Conservation (phyloP, 441 rosid genomes). For the Hura crepitans region DNA sequence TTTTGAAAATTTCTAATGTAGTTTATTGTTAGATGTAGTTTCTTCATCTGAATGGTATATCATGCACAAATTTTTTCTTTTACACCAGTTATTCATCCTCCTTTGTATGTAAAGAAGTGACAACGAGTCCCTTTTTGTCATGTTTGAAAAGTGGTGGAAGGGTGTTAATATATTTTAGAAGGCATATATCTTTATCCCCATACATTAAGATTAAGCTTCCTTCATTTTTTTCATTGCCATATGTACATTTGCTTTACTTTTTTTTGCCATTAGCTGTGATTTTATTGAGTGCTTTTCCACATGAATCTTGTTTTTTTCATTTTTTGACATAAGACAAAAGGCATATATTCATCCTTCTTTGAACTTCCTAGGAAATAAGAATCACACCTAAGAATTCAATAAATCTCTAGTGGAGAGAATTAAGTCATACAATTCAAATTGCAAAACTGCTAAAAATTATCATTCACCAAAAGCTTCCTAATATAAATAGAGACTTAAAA, state of each 20-base stretch:
- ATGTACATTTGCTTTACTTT: not conserved
- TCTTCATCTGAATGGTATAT: conserved; percentile 2
- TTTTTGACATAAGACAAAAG: too few species aligned
- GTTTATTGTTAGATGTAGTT: not conserved
- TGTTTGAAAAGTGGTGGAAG: conserved; percentile 98
- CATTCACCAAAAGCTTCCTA: too few species aligned
- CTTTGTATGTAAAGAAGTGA: conserved; percentile 50
- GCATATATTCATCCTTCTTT: too few species aligned
- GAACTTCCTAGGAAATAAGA: too few species aligned
- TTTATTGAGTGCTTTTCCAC: not conserved
- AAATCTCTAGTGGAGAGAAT: too few species aligned
- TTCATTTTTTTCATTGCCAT: not conserved
- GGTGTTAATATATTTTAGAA: conserved; percentile 79
- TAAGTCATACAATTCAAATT: too few species aligned
- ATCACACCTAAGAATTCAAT: too few species aligned
- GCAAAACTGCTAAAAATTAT: too few species aligned
- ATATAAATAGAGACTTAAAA: too few species aligned
- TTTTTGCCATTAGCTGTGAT: not conserved
- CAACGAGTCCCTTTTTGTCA: conserved; percentile 58
- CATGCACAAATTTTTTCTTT: not conserved
- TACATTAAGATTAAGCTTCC: conserved; percentile 75
- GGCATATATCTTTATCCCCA: conserved; percentile 82
- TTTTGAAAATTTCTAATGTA: not conserved
- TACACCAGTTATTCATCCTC: conserved; percentile 11
- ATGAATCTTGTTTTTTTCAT: not conserved